Percentiles rank a stretch among this genome's conserved stretches.
phyloP scores from a whole-genome alignment of 2,329 filamentous ascomycete species.

The Emergomyces africanus region DNA sequence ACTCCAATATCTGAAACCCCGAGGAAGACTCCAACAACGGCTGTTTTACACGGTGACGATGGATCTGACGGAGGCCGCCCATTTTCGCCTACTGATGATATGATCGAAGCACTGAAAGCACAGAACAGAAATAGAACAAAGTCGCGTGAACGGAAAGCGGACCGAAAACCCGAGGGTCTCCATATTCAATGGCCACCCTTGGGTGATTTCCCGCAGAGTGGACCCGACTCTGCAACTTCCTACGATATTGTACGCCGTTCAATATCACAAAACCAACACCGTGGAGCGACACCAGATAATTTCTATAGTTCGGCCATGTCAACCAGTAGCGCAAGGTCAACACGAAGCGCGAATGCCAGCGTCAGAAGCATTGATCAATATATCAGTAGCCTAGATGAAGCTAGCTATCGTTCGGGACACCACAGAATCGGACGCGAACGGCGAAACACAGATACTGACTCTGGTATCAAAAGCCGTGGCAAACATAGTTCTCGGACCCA shows the following conservation, averaged over 20 bases:
- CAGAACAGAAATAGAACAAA: constrained; percentile 42
- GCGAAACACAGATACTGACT: constrained; percentile 37
- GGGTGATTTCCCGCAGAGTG: constrained; percentile 10
- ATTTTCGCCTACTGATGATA: constrained; percentile 55
- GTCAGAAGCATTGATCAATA: constrained; percentile 66
- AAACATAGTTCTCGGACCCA: constrained; percentile 43
- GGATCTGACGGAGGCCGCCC: constrained; percentile 35
- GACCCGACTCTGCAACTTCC: not conserved
- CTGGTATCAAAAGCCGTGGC: constrained; percentile 32
- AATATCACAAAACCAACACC: constrained; percentile 3
- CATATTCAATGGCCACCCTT: constrained; percentile 48
- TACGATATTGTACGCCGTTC: not conserved
- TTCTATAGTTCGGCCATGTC: constrained; percentile 24
- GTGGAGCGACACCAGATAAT: not conserved
- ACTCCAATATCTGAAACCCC: constrained; percentile 27
- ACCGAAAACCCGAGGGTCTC: constrained; percentile 65
- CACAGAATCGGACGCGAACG: constrained; percentile 35
- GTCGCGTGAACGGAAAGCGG: constrained; percentile 66
- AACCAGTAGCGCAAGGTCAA: constrained; percentile 36
- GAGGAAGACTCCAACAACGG: constrained; percentile 44
- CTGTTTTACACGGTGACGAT: constrained; percentile 47
- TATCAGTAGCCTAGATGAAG: constrained; percentile 72
- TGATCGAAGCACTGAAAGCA: constrained; percentile 50
- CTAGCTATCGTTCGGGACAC: constrained; percentile 49
- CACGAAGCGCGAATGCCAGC: constrained; percentile 45